Evolutionary conservation across 805 yeast species (phyloP), one percentile per base, ranked within the genome.

Genomic region (Kazachstania martiniae): DNA sequence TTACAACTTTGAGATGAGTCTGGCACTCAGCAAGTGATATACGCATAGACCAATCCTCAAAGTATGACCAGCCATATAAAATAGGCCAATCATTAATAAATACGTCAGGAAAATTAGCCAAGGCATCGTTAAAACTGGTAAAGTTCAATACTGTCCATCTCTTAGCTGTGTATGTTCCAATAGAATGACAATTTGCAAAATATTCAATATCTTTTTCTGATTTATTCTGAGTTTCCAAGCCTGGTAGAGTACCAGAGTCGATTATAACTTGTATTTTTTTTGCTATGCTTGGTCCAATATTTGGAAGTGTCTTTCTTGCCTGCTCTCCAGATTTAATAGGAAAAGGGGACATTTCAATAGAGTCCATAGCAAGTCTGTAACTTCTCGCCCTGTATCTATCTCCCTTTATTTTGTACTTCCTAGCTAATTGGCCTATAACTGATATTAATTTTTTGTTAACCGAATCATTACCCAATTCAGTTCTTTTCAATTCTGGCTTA

Each of bases 21-120:
- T 37, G 41, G 32, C 53, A 46, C 36, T 52, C 60, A 9, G 29
- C 34, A 27, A 59, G 38, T 2, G 46, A 32, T 4, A 55, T 49
- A 8, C 32, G 32, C 21, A 28, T 36, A 14, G 35, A 29, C 60
- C 60, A 55, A 28, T 55, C 60, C 13, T 51, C 50, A 34, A 46
- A 55, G 33, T 44, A 55, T 2, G 47, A 39, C 56, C 56, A 53
- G 9, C 60, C 60, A 37, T 43, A 48, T 19, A 55, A 28, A 12
- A 44, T 39, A 9, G 44, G 38, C 60, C 60, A 55, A n/a, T 46
- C 47, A 5, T 28, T 18, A 1, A 25, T 15, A 22, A 51, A 36
- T 16, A 43, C 44, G 1, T 36, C 31, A 1, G 51, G 47, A 8
- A 36, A 35, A 14, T 38, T 47, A n/a, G 31, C 13, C 4, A 39